These are phyloP conservation scores for Candida maris DNA, from an alignment of 805 yeast species.

Conservation along the genomic window DNA sequence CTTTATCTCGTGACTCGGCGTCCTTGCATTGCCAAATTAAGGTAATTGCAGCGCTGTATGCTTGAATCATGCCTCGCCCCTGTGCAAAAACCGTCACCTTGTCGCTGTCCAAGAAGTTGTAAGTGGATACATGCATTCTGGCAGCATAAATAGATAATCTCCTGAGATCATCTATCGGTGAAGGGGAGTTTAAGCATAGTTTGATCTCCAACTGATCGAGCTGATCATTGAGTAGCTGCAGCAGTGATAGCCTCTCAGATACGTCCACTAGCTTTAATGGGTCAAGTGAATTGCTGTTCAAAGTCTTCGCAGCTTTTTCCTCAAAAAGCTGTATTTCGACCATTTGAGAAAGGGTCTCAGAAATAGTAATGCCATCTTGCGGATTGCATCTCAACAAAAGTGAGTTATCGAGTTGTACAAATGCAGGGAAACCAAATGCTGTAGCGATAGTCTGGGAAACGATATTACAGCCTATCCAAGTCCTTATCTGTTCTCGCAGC, in stretches of 20 bases:
- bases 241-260: constrained; percentile 69
- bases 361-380: constrained; percentile 42
- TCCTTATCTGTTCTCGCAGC: constrained; percentile 73
- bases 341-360: constrained; percentile 66
- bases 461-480: constrained; percentile 93
- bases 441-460: constrained; percentile 89
- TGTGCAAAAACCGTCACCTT: constrained; percentile 53
- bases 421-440: constrained; percentile 92
- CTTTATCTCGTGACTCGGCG: constrained; percentile 55
- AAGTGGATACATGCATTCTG: constrained; percentile 77
- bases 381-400: constrained; percentile 52
- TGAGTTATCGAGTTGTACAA: constrained; percentile 77
- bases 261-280: constrained; percentile 62
- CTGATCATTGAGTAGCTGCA: constrained; percentile 66
- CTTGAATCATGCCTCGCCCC: constrained; percentile 67
- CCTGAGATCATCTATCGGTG: constrained; percentile 62
- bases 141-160: constrained; percentile 67
- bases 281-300: constrained; percentile 68
- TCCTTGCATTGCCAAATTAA: constrained; percentile 63
- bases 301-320: constrained; percentile 74
- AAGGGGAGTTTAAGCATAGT: constrained; percentile 34
- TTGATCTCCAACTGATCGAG: constrained; percentile 72
- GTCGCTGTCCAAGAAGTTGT: constrained; percentile 69
- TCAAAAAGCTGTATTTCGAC: constrained; percentile 82
- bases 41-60: constrained; percentile 76